Evolutionary conservation across 2,329 filamentous ascomycete genomes (phyloP), one percentile per base, ranked within the genome.

Genomic region (Aaosphaeria arxii): DNA sequence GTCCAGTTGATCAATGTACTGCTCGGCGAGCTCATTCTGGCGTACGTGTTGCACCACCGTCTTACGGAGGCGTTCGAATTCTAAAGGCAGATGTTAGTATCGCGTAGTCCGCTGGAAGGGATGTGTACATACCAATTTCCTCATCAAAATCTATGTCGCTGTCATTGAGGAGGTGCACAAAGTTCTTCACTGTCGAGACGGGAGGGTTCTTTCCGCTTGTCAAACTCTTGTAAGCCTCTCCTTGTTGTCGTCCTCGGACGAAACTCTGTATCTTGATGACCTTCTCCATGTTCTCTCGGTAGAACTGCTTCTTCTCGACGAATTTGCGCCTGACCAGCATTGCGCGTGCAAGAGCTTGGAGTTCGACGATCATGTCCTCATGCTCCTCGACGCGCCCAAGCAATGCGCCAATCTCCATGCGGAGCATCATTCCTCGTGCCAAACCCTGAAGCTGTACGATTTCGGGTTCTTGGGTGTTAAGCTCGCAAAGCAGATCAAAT

Each of bases 91-190:
- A 6, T 2, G 30, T 5, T 38, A 43, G 17, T 11, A 39, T 11
- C 5, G 44, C 29, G 39, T 31, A 40, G 11, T 5, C 9, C 2
- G n/a, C 7, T 30, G 31, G 29, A 35, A 7, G 9, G 11, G n/a
- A n/a, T 13, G 6, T 44, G n/a, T 33, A 52, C 68, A 56, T 66
- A 73, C 71, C 72, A 44, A 99, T 86, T 69, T 99, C 94, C 68
- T 97, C 92, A 66, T 99, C 95, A 72, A 99, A 99, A 67, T 99
- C 94, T 62, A 99, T 96, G 64, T 96, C 92, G 62, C 91, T 97
- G 71, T 99, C 94, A 63, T 97, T 99, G 48, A 99, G 84, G 35
- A 99, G 79, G 69, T 99, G 94, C 2, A 99, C 91, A 67, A 99
- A 99, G 67, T 95, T 95, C 77, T 97, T 96, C 66, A 99, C 89